A percentile compares a stretch with the other conserved stretches of the same genome.
These are phyloP conservation scores for Mycena rosella DNA, from an alignment of 768 basidiomycete species.

Conservation along the genomic window DNA sequence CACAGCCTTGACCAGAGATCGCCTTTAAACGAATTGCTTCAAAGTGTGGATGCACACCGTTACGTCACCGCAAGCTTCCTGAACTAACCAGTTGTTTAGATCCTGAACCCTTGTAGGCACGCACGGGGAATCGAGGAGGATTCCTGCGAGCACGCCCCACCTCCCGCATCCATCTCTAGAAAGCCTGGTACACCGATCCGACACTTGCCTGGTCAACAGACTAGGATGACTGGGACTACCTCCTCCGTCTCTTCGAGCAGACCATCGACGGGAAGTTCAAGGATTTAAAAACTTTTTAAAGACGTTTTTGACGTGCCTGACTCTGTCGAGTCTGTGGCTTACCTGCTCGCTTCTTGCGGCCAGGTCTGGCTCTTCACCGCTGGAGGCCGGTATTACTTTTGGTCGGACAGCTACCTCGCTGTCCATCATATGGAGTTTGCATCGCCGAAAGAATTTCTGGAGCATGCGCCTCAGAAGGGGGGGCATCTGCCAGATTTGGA, in stretches of 20 bases:
- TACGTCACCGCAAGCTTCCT: too few species aligned
- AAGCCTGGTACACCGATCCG: not conserved
- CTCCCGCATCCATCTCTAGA: not conserved
- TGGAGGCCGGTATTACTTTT: not conserved
- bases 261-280: constrained; percentile 2
- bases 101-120: not conserved
- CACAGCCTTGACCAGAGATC: too few species aligned
- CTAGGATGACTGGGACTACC: not conserved
- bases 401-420: not conserved
- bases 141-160: not conserved
- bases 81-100: not conserved
- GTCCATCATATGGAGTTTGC: constrained; percentile 3
- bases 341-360: not conserved
- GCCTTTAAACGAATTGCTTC: not conserved
- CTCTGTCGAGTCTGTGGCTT: not conserved
- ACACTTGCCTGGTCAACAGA: constrained; percentile 5
- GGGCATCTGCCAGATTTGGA: not conserved
- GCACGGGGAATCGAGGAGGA: not conserved
- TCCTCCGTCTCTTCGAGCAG: not conserved
- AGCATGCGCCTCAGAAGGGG: not conserved
- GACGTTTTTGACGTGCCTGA: constrained; percentile 4
- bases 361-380: constrained; percentile 1
- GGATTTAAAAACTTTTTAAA: not conserved
- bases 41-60: not conserved
- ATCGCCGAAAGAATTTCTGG: constrained; percentile 5